Evolutionary conservation across 805 yeast species (phyloP).

Genomic region (Starmera dryadoides): DNA sequence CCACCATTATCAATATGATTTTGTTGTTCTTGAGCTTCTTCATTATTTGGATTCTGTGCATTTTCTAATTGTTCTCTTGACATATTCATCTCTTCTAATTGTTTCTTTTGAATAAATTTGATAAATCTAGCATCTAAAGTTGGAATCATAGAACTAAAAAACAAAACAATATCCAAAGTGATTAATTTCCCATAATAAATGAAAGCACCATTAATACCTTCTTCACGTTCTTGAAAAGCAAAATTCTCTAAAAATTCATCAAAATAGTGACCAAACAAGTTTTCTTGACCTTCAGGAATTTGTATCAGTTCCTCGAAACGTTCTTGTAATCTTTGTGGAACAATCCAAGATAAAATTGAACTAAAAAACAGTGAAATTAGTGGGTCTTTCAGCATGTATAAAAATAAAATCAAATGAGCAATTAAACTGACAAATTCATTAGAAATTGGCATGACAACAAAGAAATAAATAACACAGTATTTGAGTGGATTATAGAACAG

Average conservation of each 20-base stretch:
- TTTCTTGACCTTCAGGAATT: neutral
- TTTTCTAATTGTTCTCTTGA: neutral
- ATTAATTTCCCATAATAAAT: neutral
- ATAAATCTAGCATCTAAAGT: neutral
- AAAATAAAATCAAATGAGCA: too few species aligned
- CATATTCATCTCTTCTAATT: neutral
- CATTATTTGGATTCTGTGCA: neutral
- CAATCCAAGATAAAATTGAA: too few species aligned
- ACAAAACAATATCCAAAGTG: neutral
- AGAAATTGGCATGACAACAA: too few species aligned
- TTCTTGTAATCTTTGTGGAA: too few species aligned
- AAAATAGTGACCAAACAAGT: neutral
- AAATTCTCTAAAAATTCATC: neutral
- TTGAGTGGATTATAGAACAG: too few species aligned
- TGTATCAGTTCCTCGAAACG: too few species aligned
- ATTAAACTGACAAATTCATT: too few species aligned
- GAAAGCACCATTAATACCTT: neutral
- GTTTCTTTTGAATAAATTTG: neutral
- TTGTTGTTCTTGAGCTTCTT: neutral
- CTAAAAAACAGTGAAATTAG: too few species aligned
- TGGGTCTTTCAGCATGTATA: too few species aligned
- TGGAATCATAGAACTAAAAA: neutral
- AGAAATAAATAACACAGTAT: too few species aligned
- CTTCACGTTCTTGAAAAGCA: neutral
- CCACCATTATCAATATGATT: neutral